A percentile compares a stretch with the other conserved stretches of the same genome.
phyloP scores from a whole-genome alignment of 768 basidiomycete genomes.

The Phallus indusiatus region DNA sequence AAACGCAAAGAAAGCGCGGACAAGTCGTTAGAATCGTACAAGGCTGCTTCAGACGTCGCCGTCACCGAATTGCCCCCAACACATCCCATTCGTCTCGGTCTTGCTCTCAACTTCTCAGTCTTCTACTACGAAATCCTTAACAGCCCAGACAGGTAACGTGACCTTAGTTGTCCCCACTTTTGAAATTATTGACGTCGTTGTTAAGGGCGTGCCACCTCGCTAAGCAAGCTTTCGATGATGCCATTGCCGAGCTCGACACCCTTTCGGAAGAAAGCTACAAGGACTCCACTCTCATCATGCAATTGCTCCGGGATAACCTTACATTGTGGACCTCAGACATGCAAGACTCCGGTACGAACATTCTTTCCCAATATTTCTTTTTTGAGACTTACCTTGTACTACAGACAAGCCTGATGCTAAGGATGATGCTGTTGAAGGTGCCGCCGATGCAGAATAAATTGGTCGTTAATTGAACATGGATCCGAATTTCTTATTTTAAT shows the following conservation, averaged over 20 bases:
- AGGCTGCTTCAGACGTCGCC: conserved; percentile 95
- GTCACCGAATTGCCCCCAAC: conserved; percentile 92
- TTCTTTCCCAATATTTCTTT: not conserved
- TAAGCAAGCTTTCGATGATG: conserved; percentile 98
- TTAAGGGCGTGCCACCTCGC: conserved; percentile 95
- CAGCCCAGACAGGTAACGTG: conserved; percentile 69
- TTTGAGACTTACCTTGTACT: conserved; percentile 15
- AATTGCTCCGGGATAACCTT: conserved; percentile 92
- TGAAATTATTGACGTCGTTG: not conserved
- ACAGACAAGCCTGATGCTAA: conserved; percentile 69
- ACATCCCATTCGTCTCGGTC: conserved; percentile 96
- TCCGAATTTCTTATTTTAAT: no score
- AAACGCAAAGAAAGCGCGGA: conserved; percentile 95
- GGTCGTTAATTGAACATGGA: no score
- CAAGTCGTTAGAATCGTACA: conserved; percentile 96
- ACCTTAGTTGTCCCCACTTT: not conserved
- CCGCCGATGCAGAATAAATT: conserved; percentile 51
- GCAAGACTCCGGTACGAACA: conserved; percentile 74
- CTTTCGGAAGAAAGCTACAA: conserved; percentile 99
- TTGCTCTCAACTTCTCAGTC: conserved; percentile 98
- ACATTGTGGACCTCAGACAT: conserved; percentile 98
- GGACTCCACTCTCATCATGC: conserved; percentile 96
- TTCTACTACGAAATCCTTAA: conserved; percentile 99
- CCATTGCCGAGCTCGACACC: conserved; percentile 98
- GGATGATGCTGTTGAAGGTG: conserved; percentile 53